phyloP scores from a whole-genome alignment of 495 filamentous ascomycete genomes.

The Hypoxylon fragiforme region DNA sequence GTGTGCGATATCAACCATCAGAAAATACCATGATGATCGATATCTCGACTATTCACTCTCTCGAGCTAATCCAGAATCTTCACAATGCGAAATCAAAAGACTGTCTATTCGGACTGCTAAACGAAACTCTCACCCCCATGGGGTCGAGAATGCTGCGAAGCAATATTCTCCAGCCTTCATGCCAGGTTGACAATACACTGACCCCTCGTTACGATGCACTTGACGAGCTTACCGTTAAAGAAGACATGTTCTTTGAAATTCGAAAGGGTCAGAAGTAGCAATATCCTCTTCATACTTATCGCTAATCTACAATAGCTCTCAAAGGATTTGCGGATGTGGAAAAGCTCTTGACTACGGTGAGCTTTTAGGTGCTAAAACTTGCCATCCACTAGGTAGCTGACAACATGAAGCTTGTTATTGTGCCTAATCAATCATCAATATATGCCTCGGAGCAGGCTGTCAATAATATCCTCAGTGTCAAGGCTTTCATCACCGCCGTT shows the following conservation, averaged over 20 bases:
- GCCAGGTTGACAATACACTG: slow-evolving; percentile 61
- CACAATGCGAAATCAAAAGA: slow-evolving; percentile 73
- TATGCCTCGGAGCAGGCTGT: slow-evolving; percentile 75
- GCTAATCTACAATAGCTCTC: slow-evolving; percentile 54
- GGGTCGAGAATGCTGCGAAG: slow-evolving; percentile 77
- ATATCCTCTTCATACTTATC: not conserved
- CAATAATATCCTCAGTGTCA: slow-evolving; percentile 86
- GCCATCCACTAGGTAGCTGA: slow-evolving; percentile 20
- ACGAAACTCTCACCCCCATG: slow-evolving; percentile 85
- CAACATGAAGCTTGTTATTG: slow-evolving; percentile 43
- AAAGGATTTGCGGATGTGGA: slow-evolving; percentile 75
- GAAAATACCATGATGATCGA: slow-evolving; percentile 96
- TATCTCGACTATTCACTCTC: slow-evolving; percentile 75
- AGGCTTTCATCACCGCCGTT: slow-evolving; percentile 73
- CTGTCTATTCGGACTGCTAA: slow-evolving; percentile 81
- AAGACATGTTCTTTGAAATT: slow-evolving; percentile 83
- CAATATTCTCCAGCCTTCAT: slow-evolving; percentile 89
- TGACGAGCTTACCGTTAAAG: slow-evolving; percentile 78
- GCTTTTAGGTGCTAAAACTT: not conserved
- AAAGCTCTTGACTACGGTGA: slow-evolving; percentile 63
- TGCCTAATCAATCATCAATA: slow-evolving; percentile 60
- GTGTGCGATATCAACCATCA: slow-evolving; percentile 84
- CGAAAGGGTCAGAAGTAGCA: slow-evolving; percentile 56
- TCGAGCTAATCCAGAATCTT: slow-evolving; percentile 90
- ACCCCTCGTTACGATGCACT: slow-evolving; percentile 77